phyloP scores from a whole-genome alignment of 225 moss, liverwort and hornwort genomes.

The Sphagnum tenellum region DNA sequence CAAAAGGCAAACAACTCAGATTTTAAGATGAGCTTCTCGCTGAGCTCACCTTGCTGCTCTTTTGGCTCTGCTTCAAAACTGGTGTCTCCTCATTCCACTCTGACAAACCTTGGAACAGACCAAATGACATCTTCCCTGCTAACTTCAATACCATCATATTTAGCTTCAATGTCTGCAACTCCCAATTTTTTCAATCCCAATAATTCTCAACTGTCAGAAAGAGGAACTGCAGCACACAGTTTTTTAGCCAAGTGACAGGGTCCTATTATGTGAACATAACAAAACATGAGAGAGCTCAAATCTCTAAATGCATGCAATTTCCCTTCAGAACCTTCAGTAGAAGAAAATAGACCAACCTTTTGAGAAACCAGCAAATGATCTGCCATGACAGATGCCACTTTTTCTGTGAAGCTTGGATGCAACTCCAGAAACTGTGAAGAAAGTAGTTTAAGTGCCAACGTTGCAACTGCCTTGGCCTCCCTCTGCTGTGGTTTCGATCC shows the following conservation, averaged over 20 bases:
- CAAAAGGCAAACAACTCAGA: neutral
- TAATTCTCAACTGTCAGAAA: too few species aligned
- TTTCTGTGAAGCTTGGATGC: constrained; percentile 48
- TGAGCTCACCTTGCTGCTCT: constrained; percentile 28
- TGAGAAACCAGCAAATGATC: constrained; percentile 52
- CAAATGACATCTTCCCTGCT: constrained; percentile 37
- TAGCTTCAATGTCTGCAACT: constrained; percentile 58
- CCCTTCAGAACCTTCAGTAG: neutral
- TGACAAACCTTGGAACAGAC: constrained; percentile 36
- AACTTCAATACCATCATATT: constrained; percentile 46
- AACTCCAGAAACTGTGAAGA: constrained; percentile 45
- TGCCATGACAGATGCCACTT: constrained; percentile 50
- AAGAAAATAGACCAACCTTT: constrained; percentile 24
- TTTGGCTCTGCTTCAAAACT: constrained; percentile 19
- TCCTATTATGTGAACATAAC: too few species aligned
- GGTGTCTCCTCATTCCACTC: constrained; percentile 25
- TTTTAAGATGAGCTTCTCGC: neutral
- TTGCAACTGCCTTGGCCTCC: constrained; percentile 32
- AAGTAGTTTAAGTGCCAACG: constrained; percentile 48
- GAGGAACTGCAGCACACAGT: too few species aligned
- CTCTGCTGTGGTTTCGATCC: constrained; percentile 15
- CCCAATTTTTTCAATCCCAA: too few species aligned
- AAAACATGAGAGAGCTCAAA: too few species aligned
- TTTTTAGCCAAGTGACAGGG: too few species aligned
- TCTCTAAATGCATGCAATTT: neutral